Conservation (phyloP, 495 filamentous ascomycete species). For the Talaromyces adpressus region DNA sequence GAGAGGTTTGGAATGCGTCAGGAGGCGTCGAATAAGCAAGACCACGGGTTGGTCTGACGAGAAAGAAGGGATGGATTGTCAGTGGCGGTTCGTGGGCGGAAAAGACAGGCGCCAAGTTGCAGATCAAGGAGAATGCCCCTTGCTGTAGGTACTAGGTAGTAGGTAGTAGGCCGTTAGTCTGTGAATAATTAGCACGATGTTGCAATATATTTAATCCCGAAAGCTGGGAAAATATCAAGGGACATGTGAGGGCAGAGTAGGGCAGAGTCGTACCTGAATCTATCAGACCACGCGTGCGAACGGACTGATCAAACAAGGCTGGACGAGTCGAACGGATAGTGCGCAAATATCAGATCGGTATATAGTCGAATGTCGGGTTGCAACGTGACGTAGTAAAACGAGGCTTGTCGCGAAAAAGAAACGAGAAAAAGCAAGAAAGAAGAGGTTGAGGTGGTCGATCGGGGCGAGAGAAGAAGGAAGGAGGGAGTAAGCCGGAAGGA, state of each 20-base stretch:
- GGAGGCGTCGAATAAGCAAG: not conserved
- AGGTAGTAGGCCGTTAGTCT: no score
- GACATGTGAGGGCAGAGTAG: not conserved
- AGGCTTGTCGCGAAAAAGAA: not conserved
- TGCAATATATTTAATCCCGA: not conserved
- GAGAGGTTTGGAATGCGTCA: not conserved
- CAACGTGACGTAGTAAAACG: not conserved
- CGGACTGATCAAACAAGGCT: not conserved
- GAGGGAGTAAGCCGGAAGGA: not conserved
- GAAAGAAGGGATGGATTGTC: conserved; percentile 4
- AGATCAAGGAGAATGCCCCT: conserved; percentile 5
- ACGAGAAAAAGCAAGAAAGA: not conserved
- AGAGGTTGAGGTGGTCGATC: not conserved
- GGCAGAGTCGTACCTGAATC: not conserved
- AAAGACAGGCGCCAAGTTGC: not conserved
- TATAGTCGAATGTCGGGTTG: not conserved
- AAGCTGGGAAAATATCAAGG: not conserved
- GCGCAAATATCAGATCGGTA: not conserved
- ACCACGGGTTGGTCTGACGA: not conserved
- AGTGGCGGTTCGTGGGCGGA: conserved; percentile 7
- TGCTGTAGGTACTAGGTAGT: not conserved
- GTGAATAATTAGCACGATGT: not conserved
- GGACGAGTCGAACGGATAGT: not conserved
- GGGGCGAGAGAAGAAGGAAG: not conserved
- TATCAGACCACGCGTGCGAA: not conserved